phyloP scores from a whole-genome alignment of 2,329 filamentous ascomycete genomes.

The Eurotiales sp. region DNA sequence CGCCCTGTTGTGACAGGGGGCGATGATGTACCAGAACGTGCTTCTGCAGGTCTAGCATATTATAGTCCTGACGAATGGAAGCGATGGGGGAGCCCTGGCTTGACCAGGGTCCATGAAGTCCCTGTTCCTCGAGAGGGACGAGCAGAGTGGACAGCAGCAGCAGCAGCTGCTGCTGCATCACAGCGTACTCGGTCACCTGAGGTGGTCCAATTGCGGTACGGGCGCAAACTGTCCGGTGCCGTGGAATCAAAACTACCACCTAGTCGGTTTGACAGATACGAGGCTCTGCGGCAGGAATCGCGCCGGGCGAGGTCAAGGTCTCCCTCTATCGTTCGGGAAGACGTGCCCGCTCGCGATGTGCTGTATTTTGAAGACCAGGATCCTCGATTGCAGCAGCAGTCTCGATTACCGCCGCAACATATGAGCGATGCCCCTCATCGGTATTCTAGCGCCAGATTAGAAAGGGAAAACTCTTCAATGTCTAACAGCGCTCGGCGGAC shows the following conservation, averaged over 20 bases:
- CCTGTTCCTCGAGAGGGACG: conserved; percentile 7
- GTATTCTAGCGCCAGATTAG: conserved; percentile 1
- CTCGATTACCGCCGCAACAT: conserved; percentile 7
- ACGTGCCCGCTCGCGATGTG: conserved; percentile 6
- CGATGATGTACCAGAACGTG: not conserved
- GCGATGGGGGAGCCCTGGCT: conserved; percentile 5
- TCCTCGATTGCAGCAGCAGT: conserved; percentile 2
- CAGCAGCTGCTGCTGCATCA: too few relatives aligned
- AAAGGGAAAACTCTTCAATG: conserved; percentile 5
- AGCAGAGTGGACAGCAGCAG: not conserved
- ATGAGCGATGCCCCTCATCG: not conserved
- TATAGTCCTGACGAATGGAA: conserved; percentile 11
- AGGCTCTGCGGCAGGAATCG: conserved; percentile 23
- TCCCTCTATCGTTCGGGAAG: conserved; percentile 19
- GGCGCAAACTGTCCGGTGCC: conserved; percentile 17
- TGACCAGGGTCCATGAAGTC: conserved; percentile 2
- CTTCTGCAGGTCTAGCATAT: not conserved
- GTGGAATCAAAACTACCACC: conserved; percentile 21
- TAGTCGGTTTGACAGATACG: conserved; percentile 27
- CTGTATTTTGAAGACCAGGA: conserved; percentile 11
- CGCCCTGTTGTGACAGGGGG: not conserved
- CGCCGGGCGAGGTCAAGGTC: conserved; percentile 25
- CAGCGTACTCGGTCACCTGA: conserved; percentile 17
- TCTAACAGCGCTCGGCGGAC: not conserved
- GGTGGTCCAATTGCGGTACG: conserved; percentile 16